These are phyloP conservation scores for Pelargonium fulgidum DNA, from an alignment of 441 rosid genomes.

Conservation along the genomic window DNA sequence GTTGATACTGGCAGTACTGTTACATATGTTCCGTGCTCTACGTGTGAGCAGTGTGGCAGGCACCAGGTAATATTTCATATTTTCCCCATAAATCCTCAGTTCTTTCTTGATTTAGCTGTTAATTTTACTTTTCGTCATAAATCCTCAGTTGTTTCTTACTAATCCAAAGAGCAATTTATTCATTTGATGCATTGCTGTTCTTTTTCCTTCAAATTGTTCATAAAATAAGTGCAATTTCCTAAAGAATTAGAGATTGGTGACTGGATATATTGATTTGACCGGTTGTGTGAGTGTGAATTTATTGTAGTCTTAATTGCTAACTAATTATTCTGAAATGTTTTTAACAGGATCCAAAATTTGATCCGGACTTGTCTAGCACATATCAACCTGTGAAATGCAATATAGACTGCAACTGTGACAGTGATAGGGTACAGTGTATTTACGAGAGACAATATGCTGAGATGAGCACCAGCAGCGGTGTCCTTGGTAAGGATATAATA, in stretches of 20 bases:
- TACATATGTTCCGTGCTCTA: conserved; percentile 83
- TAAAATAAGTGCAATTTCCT: too few species aligned
- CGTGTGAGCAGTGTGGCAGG: conserved; percentile 71
- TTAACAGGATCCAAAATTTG: conserved; percentile 71
- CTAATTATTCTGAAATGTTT: background rate
- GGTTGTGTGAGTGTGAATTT: background rate
- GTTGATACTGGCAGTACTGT: conserved; percentile 94
- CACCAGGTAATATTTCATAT: conserved; percentile 50
- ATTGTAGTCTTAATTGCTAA: background rate
- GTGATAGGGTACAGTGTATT: conserved; percentile 50
- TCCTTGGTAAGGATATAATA: conserved; percentile 69
- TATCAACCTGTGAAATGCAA: conserved; percentile 72
- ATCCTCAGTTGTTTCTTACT: too few species aligned
- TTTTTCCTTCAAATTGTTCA: too few species aligned
- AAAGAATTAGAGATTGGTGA: too few species aligned
- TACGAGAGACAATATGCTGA: conserved; percentile 93
- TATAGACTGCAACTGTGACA: conserved; percentile 64
- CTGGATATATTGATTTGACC: too few species aligned
- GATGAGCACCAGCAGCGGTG: conserved; percentile 85
- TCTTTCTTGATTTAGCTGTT: too few species aligned
- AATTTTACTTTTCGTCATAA: too few species aligned
- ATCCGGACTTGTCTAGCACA: conserved; percentile 74
- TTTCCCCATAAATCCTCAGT: too few species aligned
- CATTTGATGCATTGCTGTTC: too few species aligned
- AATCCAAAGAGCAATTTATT: too few species aligned